Percentiles rank a stretch among this genome's conserved stretches.
Conservation (phyloP, 2,329 filamentous ascomycete species). For the Arthrobotrys iridis region DNA sequence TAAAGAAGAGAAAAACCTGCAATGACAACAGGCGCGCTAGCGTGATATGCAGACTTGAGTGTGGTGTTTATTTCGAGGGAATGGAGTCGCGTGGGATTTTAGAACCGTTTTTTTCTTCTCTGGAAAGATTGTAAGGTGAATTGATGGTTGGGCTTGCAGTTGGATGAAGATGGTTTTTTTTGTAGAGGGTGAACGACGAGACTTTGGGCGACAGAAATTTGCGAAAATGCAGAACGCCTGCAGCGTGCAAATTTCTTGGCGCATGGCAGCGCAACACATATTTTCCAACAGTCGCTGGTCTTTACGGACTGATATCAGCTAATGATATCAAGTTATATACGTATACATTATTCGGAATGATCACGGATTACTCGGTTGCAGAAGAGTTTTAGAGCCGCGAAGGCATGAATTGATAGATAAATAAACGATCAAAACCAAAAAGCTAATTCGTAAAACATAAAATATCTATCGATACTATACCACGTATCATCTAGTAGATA, state of each 20-base stretch:
- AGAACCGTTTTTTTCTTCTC: background rate
- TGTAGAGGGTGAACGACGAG: background rate
- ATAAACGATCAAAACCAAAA: no score
- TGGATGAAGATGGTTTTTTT: background rate
- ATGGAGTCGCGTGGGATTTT: background rate
- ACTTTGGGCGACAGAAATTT: constrained; percentile 50
- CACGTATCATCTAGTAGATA: constrained; percentile 63
- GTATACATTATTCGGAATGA: no score
- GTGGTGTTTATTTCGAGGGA: background rate
- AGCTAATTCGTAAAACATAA: constrained; percentile 15
- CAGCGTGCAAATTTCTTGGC: constrained; percentile 20
- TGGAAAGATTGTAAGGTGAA: background rate
- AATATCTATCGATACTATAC: constrained; percentile 10
- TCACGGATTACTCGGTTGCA: no score
- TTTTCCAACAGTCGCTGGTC: constrained; percentile 9
- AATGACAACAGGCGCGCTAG: background rate
- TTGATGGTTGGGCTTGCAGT: background rate
- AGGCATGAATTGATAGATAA: no score
- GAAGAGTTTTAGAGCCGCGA: no score
- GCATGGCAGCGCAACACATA: constrained; percentile 29
- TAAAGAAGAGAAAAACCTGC: constrained; percentile 3
- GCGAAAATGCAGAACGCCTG: constrained; percentile 26
- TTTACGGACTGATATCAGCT: no score
- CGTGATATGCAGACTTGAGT: constrained; percentile 8
- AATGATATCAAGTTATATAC: no score